Base-by-base conservation (phyloP, 2,329 filamentous ascomycete species). In the Fusarium udum region DNA sequence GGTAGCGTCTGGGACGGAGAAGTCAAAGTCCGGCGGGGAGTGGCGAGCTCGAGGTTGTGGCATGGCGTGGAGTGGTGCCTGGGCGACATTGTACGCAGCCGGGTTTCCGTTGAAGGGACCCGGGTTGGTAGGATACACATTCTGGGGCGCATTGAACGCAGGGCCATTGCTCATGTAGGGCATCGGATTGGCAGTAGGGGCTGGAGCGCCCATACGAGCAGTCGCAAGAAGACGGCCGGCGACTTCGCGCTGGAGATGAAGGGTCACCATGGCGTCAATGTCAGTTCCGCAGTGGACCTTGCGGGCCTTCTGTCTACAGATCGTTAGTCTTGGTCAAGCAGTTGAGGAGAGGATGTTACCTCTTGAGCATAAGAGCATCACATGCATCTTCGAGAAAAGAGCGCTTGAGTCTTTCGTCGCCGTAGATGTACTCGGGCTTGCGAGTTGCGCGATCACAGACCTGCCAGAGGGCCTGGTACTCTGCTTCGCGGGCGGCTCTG, bases 391-490 rank as follows among this genome's bases (percentile, higher is more conserved):
- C 40, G 12, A 78, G 58, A 34, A 78, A 51, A 20, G 43, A 24
- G 2, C 57, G 40, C n/a, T 72, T 75, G 7, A 31, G 22, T 6
- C 49, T 15, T 2, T 58, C 31, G 26, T 46, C 48, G 15, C 55
- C 63, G 6, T 34, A 24, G 7, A 61, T 28, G 67, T 77, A 78
- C 7, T 63, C 60, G 0, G 36, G 31, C 31, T 68, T 74, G 37
- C 69, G 66, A 10, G 65, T 32, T 42, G 64, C 42, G 40, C 77
- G 77, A 7, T 77, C 69, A 45, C 70, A 77, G 28, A 61, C 60
- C 51, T 76, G 75, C 77, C 76, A 78, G 43, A 78, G 56, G 14
- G 77, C 70, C 14, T 78, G 76, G 24, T 78, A 78, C 42, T 78
- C 76, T 36, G 76, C 76, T 0, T 73, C 75, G 4, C 72, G 74